phyloP scores from a whole-genome alignment of 345 rosid species.

The Acer saccharum region DNA sequence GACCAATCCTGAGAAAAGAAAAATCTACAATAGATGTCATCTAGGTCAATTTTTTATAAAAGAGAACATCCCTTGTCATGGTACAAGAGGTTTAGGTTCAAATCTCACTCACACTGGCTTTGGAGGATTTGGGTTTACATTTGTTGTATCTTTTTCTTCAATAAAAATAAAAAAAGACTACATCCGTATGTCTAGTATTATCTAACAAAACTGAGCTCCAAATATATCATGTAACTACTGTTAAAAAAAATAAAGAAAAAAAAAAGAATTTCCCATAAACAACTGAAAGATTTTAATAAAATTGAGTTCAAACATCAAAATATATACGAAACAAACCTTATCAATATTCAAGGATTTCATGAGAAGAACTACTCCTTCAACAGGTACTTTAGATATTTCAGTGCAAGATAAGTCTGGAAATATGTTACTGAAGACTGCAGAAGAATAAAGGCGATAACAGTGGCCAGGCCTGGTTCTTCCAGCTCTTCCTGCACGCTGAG shows the following conservation, averaged over 20 bases:
- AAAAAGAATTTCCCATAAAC: slow-evolving; percentile 9
- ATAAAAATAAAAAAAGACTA: too few relatives aligned
- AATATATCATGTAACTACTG: not conserved
- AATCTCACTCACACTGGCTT: not conserved
- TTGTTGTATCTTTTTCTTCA: too few relatives aligned
- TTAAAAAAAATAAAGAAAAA: too few relatives aligned
- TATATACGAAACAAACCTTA: slow-evolving; percentile 49
- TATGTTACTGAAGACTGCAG: slow-evolving; percentile 72
- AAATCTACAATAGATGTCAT: not conserved
- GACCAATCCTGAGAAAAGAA: not conserved
- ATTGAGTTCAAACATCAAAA: slow-evolving; percentile 2
- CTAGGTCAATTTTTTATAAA: not conserved
- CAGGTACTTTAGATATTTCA: slow-evolving; percentile 83
- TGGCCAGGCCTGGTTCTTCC: slow-evolving; percentile 98
- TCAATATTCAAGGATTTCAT: slow-evolving; percentile 84
- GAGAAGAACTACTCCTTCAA: slow-evolving; percentile 80
- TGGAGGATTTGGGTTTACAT: not conserved
- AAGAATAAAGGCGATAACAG: slow-evolving; percentile 86
- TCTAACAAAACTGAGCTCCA: too few relatives aligned
- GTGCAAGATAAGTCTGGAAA: slow-evolving; percentile 74
- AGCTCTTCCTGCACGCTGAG: slow-evolving; percentile 95
- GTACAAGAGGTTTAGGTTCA: not conserved
- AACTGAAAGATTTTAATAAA: not conserved
- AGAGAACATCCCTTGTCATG: not conserved
- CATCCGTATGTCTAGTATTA: too few relatives aligned